Evolutionary conservation across 441 rosid species (phyloP).

Genomic region (Adansonia grandidieri): DNA sequence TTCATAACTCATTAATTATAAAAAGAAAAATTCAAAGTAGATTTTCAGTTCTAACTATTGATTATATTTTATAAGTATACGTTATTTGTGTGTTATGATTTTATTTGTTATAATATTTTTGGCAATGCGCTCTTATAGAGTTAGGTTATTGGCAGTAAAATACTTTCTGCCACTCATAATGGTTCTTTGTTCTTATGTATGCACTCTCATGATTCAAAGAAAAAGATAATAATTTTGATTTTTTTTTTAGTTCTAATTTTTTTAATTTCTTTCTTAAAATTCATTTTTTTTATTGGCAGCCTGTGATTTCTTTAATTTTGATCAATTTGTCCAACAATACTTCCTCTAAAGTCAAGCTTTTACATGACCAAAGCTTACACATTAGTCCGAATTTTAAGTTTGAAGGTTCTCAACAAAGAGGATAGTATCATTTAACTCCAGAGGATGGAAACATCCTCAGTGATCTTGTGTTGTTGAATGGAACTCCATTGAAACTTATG

Average conservation of each 20-base stretch:
- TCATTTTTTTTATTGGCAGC: constrained; percentile 32
- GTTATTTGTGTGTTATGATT: neutral
- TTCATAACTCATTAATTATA: too few species aligned
- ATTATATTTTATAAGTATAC: too few species aligned
- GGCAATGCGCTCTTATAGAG: constrained; percentile 67
- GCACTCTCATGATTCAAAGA: constrained; percentile 59
- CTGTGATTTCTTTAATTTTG: constrained; percentile 51
- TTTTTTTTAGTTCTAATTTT: neutral
- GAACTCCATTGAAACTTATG: constrained; percentile 50
- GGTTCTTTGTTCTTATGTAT: constrained; percentile 47
- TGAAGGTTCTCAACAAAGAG: constrained; percentile 34
- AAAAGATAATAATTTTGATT: constrained; percentile 32
- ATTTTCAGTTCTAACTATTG: too few species aligned
- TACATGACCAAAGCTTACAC: constrained; percentile 33
- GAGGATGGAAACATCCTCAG: constrained; percentile 60
- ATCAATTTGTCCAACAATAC: constrained; percentile 57
- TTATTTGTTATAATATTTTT: neutral
- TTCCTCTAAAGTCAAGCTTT: constrained; percentile 36
- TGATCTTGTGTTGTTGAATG: constrained; percentile 57
- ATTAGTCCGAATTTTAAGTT: neutral
- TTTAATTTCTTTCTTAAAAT: neutral
- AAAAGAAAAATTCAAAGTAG: too few species aligned
- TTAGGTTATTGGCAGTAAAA: constrained; percentile 59
- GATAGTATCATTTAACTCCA: constrained; percentile 67
- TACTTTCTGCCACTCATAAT: constrained; percentile 38